Evolutionary conservation across 139 green algal species (phyloP).

Genomic region (Zygnema cylindricum): DNA sequence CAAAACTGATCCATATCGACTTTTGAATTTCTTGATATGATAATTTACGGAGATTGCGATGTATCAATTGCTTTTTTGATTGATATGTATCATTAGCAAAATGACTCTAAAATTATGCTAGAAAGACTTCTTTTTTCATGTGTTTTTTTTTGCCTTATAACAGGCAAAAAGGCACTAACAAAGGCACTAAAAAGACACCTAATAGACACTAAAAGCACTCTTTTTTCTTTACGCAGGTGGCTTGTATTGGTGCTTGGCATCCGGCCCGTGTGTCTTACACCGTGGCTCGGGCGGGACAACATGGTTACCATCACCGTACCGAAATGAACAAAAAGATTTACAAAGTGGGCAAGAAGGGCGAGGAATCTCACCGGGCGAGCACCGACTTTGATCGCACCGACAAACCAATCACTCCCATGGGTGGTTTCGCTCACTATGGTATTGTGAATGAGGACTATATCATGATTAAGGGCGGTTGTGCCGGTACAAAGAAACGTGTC

Average conservation of each 20-base stretch:
- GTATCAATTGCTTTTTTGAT: too few relatives aligned
- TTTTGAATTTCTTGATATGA: too few relatives aligned
- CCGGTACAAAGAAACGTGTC: constrained; percentile 92
- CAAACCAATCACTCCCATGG: constrained; percentile 99
- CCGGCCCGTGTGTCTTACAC: constrained; percentile 95
- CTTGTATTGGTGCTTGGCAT: constrained; percentile 98
- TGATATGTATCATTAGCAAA: too few relatives aligned
- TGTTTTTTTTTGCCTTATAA: too few relatives aligned
- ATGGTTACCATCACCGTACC: constrained; percentile 97
- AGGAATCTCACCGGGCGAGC: constrained; percentile 76
- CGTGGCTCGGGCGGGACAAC: constrained; percentile 93
- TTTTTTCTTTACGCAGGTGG: constrained; percentile 65
- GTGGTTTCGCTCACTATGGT: constrained; percentile 98
- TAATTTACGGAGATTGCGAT: too few relatives aligned
- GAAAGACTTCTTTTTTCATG: too few relatives aligned
- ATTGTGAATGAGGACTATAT: constrained; percentile 96
- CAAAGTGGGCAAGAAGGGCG: constrained; percentile 94
- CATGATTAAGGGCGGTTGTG: constrained; percentile 93
- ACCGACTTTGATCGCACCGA: constrained; percentile 95
- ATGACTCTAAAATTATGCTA: too few relatives aligned
- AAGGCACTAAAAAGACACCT: too few relatives aligned
- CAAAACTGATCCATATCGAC: too few relatives aligned
- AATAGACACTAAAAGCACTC: too few relatives aligned
- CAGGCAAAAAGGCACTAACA: too few relatives aligned
- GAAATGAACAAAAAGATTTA: constrained; percentile 99